Conservation (phyloP, 441 rosid genomes). For the Corymbia citriodora region DNA sequence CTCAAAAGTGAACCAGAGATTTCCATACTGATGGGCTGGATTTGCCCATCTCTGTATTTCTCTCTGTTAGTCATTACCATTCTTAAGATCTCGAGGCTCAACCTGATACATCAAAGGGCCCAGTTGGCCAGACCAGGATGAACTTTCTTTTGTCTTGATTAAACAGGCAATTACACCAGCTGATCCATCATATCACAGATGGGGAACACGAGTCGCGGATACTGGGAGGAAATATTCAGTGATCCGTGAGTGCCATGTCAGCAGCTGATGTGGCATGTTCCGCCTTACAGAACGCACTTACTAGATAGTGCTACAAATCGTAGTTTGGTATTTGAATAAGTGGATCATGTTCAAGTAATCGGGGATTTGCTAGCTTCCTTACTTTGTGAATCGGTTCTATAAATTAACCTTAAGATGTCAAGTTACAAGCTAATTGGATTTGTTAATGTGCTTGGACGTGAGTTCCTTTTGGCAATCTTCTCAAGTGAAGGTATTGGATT, state of each 20-base stretch:
- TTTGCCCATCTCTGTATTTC: not conserved
- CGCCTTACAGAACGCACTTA: accelerated
- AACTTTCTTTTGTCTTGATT: not conserved
- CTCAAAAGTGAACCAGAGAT: not conserved
- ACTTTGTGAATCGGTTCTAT: not conserved
- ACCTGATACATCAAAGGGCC: not conserved
- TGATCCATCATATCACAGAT: accelerated
- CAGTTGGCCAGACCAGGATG: not conserved
- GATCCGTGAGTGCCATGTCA: accelerated
- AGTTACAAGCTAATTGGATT: not conserved
- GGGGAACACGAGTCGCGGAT: not conserved
- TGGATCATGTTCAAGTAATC: accelerated
- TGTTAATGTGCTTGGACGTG: accelerated
- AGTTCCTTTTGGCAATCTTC: accelerated
- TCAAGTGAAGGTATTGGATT: accelerated
- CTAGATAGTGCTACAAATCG: accelerated
- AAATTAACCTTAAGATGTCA: accelerated
- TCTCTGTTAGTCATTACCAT: not conserved
- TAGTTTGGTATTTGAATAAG: not conserved
- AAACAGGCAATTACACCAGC: not conserved
- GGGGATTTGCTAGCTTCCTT: not conserved
- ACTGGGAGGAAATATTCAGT: not conserved
- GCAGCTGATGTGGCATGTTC: accelerated
- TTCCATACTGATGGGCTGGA: not conserved
- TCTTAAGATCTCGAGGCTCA: not conserved